Evolutionary conservation across 1,284 basidiomycete genomes (phyloP).

Genomic region (Cutaneotrichosporon spelunceum): DNA sequence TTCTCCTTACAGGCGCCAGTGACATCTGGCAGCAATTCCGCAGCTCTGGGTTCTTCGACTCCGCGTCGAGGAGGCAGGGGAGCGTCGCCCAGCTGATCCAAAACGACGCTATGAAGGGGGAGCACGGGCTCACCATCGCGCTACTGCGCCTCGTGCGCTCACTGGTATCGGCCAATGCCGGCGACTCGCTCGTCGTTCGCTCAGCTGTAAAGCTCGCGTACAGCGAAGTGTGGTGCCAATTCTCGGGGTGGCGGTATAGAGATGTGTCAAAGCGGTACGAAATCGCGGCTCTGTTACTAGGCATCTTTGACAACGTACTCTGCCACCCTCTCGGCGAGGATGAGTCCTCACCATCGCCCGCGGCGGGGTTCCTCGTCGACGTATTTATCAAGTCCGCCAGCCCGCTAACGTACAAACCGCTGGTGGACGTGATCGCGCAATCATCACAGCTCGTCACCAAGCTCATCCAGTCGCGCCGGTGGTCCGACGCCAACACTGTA

Average conservation of each 20-base stretch:
- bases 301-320: conserved; percentile 34
- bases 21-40: conserved; percentile 38
- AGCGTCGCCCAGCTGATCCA: conserved; percentile 35
- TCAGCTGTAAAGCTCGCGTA: conserved; percentile 39
- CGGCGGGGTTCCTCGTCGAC: conserved; percentile 35
- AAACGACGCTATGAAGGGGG: conserved; percentile 31
- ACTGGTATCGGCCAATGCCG: conserved; percentile 24
- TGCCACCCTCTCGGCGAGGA: conserved; percentile 32
- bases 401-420: conserved; percentile 40
- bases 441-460: conserved; percentile 26
- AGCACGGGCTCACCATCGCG: conserved; percentile 37
- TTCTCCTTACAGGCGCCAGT: conserved; percentile 29
- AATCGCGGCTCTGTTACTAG: conserved; percentile 30
- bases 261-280: conserved; percentile 37
- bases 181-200: conserved; percentile 30
- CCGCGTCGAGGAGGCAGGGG: conserved; percentile 28
- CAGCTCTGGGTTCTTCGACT: conserved; percentile 41
- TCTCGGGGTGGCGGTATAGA: conserved; percentile 41
- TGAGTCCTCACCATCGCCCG: conserved; percentile 23
- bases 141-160: conserved; percentile 38
- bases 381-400: conserved; percentile 39
- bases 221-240: conserved; percentile 39
- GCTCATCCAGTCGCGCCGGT: conserved; percentile 28
- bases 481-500: conserved; percentile 32
- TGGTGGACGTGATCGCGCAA: conserved; percentile 41